Base-by-base conservation (phyloP, 495 filamentous ascomycete genomes). In the Parmelia sp. region DNA sequence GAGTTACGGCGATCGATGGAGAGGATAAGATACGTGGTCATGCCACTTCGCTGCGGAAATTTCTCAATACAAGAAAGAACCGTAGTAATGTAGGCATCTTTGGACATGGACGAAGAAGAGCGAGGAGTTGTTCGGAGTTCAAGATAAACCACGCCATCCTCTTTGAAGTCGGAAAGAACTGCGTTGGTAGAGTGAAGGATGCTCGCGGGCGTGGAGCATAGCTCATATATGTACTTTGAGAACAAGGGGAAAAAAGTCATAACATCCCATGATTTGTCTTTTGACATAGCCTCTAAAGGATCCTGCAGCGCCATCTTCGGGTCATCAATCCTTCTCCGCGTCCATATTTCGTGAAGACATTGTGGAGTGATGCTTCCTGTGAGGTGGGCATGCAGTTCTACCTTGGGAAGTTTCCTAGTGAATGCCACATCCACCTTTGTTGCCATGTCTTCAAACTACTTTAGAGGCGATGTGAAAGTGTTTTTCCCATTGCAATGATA, bases 71-170 rank as follows among this genome's bases (percentile, higher is more conserved):
- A 76, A 25, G 72, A 69, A 1, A 93, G 80, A 40, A 93, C 78
- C 4, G 83, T 82, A n/a, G 74, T 62, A 44, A 93, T 77, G 73
- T 94, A 94, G 57, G 77, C 75, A 15, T 78, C 77, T 66, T 84
- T 84, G 19, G 86, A 82, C 21, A 91, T 73, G 21, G 69, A 66
- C 3, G 82, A 78, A 35, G 84, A 80, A 10, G 81, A 78, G 45
- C 90, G 82, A 6, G 91, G 90, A 6, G 90, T 94, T 8, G 90
- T 92, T 35, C 91, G 85, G 8, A 95, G 82, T 69, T 95, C 91
- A 36, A 92, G 80, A 69, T 95, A 93, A 51, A 84, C 80, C 15
- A 93, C 87, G 35, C 88, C 88, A 65, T 94, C 90, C 31, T 69
- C 70, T 55, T 80, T 77, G 68, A 94, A 96, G 73, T 87, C 82